A percentile compares a stretch with the other conserved stretches of the same genome.
phyloP scores from a whole-genome alignment of 2,329 filamentous ascomycete genomes.

The Magnaporthiopsis incrustans region DNA sequence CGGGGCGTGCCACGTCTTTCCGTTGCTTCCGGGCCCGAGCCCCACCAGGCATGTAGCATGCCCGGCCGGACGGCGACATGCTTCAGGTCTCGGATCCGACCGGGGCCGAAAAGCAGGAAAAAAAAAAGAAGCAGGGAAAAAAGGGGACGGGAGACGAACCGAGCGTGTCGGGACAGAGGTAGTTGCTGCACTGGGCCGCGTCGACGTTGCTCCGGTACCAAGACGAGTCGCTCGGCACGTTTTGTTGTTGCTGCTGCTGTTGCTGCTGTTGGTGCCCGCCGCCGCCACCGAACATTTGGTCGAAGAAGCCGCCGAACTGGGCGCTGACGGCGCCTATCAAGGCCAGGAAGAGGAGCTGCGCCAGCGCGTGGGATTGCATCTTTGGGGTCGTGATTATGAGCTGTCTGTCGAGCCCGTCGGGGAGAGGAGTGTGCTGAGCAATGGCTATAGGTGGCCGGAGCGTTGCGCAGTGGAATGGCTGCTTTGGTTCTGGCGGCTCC shows the following conservation, averaged over 20 bases:
- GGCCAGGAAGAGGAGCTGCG: slow-evolving; percentile 43
- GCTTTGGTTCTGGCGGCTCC: background rate
- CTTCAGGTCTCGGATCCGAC: background rate
- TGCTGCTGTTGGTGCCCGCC: slow-evolving; percentile 44
- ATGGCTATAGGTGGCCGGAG: background rate
- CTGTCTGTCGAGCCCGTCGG: too few species aligned
- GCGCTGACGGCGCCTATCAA: slow-evolving; percentile 56
- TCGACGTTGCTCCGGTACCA: slow-evolving; percentile 52
- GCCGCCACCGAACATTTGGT: slow-evolving; percentile 82
- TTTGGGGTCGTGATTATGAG: background rate
- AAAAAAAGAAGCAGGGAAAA: background rate
- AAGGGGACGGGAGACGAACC: slow-evolving; percentile 29
- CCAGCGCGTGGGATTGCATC: slow-evolving; percentile 22
- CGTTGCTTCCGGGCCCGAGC: too few species aligned
- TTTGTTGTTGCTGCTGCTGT: slow-evolving; percentile 56
- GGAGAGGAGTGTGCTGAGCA: too few species aligned
- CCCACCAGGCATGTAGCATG: too few species aligned
- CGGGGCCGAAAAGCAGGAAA: background rate
- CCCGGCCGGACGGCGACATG: background rate
- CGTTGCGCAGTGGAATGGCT: background rate
- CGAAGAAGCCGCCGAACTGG: slow-evolving; percentile 88
- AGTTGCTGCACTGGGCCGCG: slow-evolving; percentile 79
- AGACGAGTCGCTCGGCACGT: slow-evolving; percentile 74
- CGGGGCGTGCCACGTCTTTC: too few species aligned
- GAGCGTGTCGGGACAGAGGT: slow-evolving; percentile 88